Base-by-base conservation (phyloP, 495 filamentous ascomycete genomes). In the Lophiostoma macrostomum region DNA sequence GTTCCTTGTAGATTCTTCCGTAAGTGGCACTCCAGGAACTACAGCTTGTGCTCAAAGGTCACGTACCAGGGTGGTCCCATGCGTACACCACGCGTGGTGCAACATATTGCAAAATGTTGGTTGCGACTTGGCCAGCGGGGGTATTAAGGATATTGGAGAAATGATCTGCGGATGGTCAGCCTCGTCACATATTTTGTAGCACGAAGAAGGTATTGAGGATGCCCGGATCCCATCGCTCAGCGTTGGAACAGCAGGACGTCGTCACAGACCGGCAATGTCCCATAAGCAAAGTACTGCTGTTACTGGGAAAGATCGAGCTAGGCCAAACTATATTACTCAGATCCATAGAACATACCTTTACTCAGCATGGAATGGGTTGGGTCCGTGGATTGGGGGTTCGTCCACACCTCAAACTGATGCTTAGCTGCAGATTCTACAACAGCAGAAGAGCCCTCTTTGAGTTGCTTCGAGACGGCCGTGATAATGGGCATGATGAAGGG, bases 331-430 rank as follows among this genome's bases (percentile, higher is more conserved):
- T n/a, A n/a, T n/a, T n/a, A n/a, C n/a, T n/a, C n/a, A n/a, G n/a
- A n/a, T n/a, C n/a, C n/a, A n/a, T n/a, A n/a, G n/a, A n/a, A n/a
- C n/a, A n/a, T n/a, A n/a, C n/a, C n/a, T n/a, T n/a, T n/a, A n/a
- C n/a, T n/a, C n/a, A 97, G 79, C 71, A 97, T 81, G 10, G 87
- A 93, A 74, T 96, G 93, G 3, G 93, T 98, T 5, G 93, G 93
- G 67, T 97, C 85, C 12, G 87, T 85, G 74, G 87, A 93, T 40
- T 78, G 73, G 5, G 87, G 81, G 67, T 96, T 84, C 5, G 82
- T 87, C 93, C 93, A 96, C 8, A 88, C 87, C 64, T 91, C 90
- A 53, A 84, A 88, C 71, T 97, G 93, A 61, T 90, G 86, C 28
- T 86, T 80, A 13, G 85, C 88, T 38, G 85, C 88, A 20, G 90